These are phyloP conservation scores for Endothia cerciana DNA, from an alignment of 2,329 filamentous ascomycete genomes.

Conservation along the genomic window DNA sequence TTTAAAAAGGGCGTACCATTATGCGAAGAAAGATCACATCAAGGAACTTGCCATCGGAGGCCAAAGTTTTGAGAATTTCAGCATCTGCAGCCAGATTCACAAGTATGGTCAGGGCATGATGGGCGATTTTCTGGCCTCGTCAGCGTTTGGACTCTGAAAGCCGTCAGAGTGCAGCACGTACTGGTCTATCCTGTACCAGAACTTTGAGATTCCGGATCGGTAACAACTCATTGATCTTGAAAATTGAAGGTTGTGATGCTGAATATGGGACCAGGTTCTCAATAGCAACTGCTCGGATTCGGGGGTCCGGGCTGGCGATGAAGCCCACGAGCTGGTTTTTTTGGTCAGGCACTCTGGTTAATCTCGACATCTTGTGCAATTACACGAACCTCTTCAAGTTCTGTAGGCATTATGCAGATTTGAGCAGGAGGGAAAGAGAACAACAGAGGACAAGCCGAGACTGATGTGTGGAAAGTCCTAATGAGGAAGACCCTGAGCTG, in stretches of 20 bases:
- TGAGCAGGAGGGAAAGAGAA: constrained; percentile 18
- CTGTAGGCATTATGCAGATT: constrained; percentile 65
- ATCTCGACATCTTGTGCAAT: neutral
- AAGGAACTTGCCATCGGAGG: constrained; percentile 80
- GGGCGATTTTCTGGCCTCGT: constrained; percentile 73
- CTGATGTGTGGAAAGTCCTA: neutral
- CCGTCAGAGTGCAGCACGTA: constrained; percentile 46
- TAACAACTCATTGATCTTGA: constrained; percentile 78
- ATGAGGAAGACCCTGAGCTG: neutral
- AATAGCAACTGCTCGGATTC: constrained; percentile 82
- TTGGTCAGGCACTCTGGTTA: constrained; percentile 16
- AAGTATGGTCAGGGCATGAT: constrained; percentile 88
- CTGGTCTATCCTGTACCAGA: constrained; percentile 79
- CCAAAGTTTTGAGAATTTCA: constrained; percentile 73
- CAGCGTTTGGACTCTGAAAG: constrained; percentile 6
- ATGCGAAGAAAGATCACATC: constrained; percentile 73
- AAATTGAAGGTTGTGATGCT: constrained; percentile 72
- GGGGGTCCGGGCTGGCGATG: constrained; percentile 87
- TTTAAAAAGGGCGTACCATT: constrained; percentile 60
- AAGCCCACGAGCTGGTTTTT: constrained; percentile 79
- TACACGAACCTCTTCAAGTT: constrained; percentile 71
- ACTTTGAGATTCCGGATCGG: constrained; percentile 89
- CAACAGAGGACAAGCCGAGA: constrained; percentile 25
- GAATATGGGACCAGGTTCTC: constrained; percentile 89
- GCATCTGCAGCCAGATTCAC: constrained; percentile 81